Evolutionary conservation across 2,329 filamentous ascomycete genomes (phyloP).

Genomic region (Colletotrichum godetiae): DNA sequence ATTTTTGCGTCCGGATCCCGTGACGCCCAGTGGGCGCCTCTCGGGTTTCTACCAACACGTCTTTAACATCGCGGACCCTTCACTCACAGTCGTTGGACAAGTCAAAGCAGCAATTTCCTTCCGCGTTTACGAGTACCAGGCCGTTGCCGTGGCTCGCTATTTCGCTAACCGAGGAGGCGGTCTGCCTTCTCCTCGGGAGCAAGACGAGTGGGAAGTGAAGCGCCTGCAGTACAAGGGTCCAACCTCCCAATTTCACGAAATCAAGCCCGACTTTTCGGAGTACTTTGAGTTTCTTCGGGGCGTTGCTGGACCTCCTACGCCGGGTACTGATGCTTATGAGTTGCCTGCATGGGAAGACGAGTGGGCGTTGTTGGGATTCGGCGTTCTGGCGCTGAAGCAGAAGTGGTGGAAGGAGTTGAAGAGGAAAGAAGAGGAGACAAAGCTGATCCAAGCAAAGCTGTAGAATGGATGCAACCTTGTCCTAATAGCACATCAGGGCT

Average conservation of each 20-base stretch:
- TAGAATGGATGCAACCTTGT: background rate
- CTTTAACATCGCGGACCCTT: constrained; percentile 48
- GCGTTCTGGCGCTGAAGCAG: constrained; percentile 44
- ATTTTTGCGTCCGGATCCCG: constrained; percentile 53
- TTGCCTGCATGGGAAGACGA: constrained; percentile 54
- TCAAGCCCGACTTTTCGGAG: constrained; percentile 48
- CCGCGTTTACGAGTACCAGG: constrained; percentile 51
- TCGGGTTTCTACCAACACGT: constrained; percentile 50
- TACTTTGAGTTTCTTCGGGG: constrained; percentile 52
- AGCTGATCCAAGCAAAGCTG: background rate
- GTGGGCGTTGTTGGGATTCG: constrained; percentile 48
- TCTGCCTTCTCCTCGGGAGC: constrained; percentile 42
- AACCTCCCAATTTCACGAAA: constrained; percentile 45
- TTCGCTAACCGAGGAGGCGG: constrained; percentile 46
- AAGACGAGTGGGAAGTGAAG: constrained; percentile 46
- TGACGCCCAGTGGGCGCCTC: constrained; percentile 37
- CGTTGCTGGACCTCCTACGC: constrained; percentile 53
- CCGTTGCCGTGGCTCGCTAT: constrained; percentile 48
- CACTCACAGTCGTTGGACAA: constrained; percentile 47
- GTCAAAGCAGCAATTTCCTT: constrained; percentile 50
- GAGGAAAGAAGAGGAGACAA: constrained; percentile 39
- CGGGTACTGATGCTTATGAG: constrained; percentile 48
- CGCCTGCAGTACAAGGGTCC: constrained; percentile 43
- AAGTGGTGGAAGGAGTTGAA: constrained; percentile 42
- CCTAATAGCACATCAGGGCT: background rate